Evolutionary conservation across 176 grass and related monocot genomes (phyloP), one percentile per base, ranked within the genome.

Genomic region (Aegilops sharonensis): DNA sequence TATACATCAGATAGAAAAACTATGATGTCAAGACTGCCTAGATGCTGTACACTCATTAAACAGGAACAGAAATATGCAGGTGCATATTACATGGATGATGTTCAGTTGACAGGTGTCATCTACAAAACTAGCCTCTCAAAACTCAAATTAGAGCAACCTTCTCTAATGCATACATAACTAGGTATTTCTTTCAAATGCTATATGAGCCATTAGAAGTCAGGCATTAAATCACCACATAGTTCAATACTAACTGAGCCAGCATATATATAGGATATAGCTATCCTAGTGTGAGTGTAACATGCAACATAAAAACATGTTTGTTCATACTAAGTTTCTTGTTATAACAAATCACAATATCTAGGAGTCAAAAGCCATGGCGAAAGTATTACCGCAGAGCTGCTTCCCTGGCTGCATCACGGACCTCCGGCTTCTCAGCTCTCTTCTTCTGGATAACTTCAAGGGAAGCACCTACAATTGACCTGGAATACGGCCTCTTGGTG

Each of bases 391-490:
- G 72, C 12, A 88, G 80, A 36, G 80, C 86, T 5, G 86, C 86
- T 71, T 83, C 86, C 68, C 86, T 78, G 5, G 86, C 86, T 4
- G 86, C 86, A 88, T 83, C 86, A 43, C 86, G 86, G 30, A 88
- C 80, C 63, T 88, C 86, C 20, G 80, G 48, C 72, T 88, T 88
- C 64, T 88, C 86, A 42, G 86, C 64, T 88, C 86, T 83, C 80
- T 61, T 88, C 86, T 88, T 88, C 67, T 88, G 86, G 39, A 88
- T 83, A 27, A 78, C 80, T 27, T 88, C 86, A 39, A 88, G 80
- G 34, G 80, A 83, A 47, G 86, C 80, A 36, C 86, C 86, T 2
- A 88, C 80, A 69, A 88, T 88, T 32, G 86, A 88, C 72, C 86
- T 83, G 24, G 86, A 88, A 64, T 88, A 77, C 0, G 71, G 86